Base-by-base conservation (phyloP, 108 stramenopile species). In the Cyclotella sp. region DNA sequence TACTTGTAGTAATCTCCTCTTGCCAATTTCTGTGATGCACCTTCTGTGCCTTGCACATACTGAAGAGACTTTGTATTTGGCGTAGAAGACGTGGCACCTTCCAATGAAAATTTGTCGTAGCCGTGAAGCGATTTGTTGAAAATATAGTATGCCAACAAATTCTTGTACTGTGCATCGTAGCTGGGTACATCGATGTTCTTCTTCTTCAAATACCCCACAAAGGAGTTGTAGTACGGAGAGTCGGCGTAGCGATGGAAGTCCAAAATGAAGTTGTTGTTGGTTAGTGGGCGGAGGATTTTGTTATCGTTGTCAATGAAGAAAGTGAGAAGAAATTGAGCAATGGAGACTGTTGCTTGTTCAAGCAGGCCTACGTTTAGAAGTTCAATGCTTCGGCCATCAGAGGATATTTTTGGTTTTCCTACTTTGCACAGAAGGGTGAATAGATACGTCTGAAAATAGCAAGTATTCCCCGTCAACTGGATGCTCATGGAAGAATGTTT, bases 361-460 rank as follows among this genome's bases (percentile, higher is more conserved):
- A 86, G 77, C 21, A 71, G 49, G 40, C 30, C 65, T 0, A 57
- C 59, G 24, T 83, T 68, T 28, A 51, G 75, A 22, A 86, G 75
- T 18, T 76, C 54, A 21, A 86, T 63, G 30, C 59, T 57, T 14
- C 40, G 45, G 18, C 71, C 75, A 14, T 75, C 69, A 14, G 53
- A n/a, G 3, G 76, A 73, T 21, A 86, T 63, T 58, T 68, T 52
- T 16, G 75, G 74, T 64, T 68, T 84, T 59, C 85, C 85, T 42
- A 70, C 80, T 69, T 81, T 81, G 67, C 82, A 83, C 0, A 86
- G 76, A 12, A 86, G 66, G 30, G 76, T 83, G 28, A 86, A 86
- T 54, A 86, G 76, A 63, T 75, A 86, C 11, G 83, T 84, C 70
- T 86, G 85, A 49, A 86, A 86, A 42, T 86, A 86, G 53, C 85